Base-by-base conservation (phyloP, 768 basidiomycete genomes). In the Neoboletus subvelutipes region DNA sequence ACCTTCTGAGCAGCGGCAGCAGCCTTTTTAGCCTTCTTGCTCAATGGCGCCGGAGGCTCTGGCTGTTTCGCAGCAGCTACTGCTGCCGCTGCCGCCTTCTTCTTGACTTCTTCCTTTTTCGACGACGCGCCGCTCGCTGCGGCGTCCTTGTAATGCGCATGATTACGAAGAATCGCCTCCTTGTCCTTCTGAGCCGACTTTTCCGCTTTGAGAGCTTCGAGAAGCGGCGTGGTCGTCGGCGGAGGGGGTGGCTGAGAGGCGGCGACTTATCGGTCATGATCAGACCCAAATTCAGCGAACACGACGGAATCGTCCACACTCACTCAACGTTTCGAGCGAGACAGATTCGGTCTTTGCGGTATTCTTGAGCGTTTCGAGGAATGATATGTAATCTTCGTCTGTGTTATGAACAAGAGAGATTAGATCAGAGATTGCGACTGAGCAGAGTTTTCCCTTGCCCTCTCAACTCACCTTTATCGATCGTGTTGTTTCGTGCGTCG, bases 121-220 rank as follows among this genome's bases (percentile, higher is more conserved):
- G 71, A 66, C 26, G 68, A 42, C 12, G 66, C 48, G 2, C 67
- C 63, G 4, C 66, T 68, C 43, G 67, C 67, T 7, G 68, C 61
- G 48, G 71, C 69, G 37, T 84, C 84, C 66, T 85, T 86, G 73
- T 88, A 87, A 67, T 88, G 89, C 0, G 83, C 80, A 39, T 91
- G 88, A 54, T 84, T 88, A 39, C 87, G 83, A 33, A 85, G 75
- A 55, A 87, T 90, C 29, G 83, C 75, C 63, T 87, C 86, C 65
- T 85, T 91, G 68, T 89, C 90, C 64, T 82, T 86, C 64, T 84
- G 82, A 0, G 83, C 81, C 7, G 80, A 68, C 54, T 76, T 75
- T 71, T 92, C 88, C 0, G 91, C 90, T 62, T 93, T 92, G 60
- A 98, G 85, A 1, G 94, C 92, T 67, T 96, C 95, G 46, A 99